phyloP scores from a whole-genome alignment of 768 basidiomycete species.

The Hydnomerulius pinastri region DNA sequence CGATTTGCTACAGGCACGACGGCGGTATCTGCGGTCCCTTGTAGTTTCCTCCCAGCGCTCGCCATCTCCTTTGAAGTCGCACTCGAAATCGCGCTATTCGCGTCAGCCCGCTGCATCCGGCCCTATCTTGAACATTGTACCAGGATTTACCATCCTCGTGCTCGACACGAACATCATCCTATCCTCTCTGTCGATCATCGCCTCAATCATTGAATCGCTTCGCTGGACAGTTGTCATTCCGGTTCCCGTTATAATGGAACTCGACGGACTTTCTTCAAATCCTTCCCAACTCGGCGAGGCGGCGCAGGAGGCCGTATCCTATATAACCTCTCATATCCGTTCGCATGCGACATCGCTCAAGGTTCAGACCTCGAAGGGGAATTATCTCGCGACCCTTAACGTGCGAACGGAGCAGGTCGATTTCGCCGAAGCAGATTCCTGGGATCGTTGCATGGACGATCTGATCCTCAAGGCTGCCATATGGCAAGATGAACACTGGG shows the following conservation, averaged over 20 bases:
- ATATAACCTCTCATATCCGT: constrained; percentile 75
- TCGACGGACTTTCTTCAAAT: constrained; percentile 84
- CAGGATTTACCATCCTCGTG: constrained; percentile 89
- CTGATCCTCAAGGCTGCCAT: constrained; percentile 89
- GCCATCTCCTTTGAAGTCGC: constrained; percentile 27
- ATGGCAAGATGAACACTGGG: constrained; percentile 94
- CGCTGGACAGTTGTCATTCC: constrained; percentile 91
- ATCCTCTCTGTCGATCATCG: constrained; percentile 73
- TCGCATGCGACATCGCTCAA: constrained; percentile 79
- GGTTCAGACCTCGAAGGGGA: constrained; percentile 93
- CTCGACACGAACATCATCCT: constrained; percentile 95
- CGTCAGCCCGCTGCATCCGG: constrained; percentile 34
- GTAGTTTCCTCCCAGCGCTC: constrained; percentile 47
- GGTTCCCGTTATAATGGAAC: constrained; percentile 93
- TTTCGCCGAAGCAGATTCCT: constrained; percentile 49
- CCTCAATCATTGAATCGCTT: constrained; percentile 74
- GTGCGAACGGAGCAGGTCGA: constrained; percentile 86
- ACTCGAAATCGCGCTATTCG: constrained; percentile 28
- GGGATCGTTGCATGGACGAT: constrained; percentile 90
- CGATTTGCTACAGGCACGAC: constrained; percentile 61
- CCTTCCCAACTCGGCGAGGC: constrained; percentile 68
- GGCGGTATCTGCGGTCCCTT: constrained; percentile 72
- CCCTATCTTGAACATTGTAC: constrained; percentile 56
- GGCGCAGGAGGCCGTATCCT: constrained; percentile 71
- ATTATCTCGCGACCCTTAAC: constrained; percentile 81